These are phyloP conservation scores for Botrytis porri DNA, from an alignment of 2,329 filamentous ascomycete genomes.

Conservation along the genomic window DNA sequence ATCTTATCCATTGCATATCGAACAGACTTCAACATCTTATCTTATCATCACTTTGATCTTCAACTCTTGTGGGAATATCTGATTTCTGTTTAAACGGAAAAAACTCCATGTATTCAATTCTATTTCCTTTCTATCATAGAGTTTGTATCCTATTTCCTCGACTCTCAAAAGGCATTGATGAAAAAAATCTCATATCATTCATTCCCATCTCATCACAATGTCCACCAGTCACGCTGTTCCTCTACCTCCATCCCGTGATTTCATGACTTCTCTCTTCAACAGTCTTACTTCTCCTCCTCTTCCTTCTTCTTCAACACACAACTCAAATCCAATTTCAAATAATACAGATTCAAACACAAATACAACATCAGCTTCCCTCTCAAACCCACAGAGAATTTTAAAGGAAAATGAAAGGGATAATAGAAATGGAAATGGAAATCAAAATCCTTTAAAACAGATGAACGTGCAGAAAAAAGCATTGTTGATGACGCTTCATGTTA, in stretches of 20 bases:
- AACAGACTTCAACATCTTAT: neutral
- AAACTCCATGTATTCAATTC: neutral
- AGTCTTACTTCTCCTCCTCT: slow-evolving; percentile 25
- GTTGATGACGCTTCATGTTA: slow-evolving; percentile 62
- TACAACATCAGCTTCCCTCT: too few species aligned
- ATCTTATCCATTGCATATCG: neutral
- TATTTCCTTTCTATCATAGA: neutral
- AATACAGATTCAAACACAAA: slow-evolving; percentile 8
- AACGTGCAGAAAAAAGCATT: slow-evolving; percentile 41
- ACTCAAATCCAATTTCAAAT: neutral
- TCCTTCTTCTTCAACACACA: neutral
- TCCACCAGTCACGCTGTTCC: neutral
- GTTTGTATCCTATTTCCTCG: too few species aligned
- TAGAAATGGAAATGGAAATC: neutral
- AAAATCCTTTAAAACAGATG: slow-evolving; percentile 30
- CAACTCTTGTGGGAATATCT: neutral
- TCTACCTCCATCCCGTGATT: slow-evolving; percentile 22
- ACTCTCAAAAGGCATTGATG: neutral
- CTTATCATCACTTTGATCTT: neutral
- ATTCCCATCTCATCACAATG: neutral
- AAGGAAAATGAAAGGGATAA: slow-evolving; percentile 11
- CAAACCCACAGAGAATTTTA: neutral
- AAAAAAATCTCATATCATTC: neutral
- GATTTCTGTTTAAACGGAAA: neutral
- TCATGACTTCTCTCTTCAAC: slow-evolving; percentile 36